These are phyloP conservation scores for Chaetomiaceae sp. DNA, from an alignment of 2,329 filamentous ascomycete species.

Conservation along the genomic window DNA sequence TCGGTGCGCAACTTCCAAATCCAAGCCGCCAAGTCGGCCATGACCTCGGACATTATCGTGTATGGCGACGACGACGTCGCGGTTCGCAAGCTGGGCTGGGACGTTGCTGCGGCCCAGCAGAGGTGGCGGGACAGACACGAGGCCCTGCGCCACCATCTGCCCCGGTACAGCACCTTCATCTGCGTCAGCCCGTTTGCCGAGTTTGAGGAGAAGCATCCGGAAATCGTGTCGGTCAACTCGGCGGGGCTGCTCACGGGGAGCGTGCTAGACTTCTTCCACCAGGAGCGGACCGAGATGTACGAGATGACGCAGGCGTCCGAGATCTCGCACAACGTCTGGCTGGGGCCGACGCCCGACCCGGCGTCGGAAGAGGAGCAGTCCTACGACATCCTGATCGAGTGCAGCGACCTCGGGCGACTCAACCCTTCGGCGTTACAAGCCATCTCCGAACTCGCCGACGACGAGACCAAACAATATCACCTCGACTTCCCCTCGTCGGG, in stretches of 20 bases:
- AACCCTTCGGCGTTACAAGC: constrained; percentile 62
- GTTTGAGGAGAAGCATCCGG: constrained; percentile 65
- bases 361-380: constrained; percentile 51
- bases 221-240: constrained; percentile 72
- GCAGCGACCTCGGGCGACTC: constrained; percentile 77
- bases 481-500: constrained; percentile 91
- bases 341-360: constrained; percentile 79
- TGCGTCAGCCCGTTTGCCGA: constrained; percentile 59
- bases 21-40: constrained; percentile 81
- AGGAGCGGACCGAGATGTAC: constrained; percentile 89
- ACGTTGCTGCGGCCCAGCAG: constrained; percentile 70
- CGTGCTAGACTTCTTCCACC: constrained; percentile 82
- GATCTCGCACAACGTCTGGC: constrained; percentile 83
- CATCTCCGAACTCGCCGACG: constrained; percentile 54
- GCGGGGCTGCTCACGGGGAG: constrained; percentile 67
- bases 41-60: constrained; percentile 85
- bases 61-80: constrained; percentile 71
- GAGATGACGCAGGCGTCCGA: constrained; percentile 86
- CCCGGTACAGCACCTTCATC: constrained; percentile 82
- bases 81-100: constrained; percentile 60
- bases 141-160: constrained; percentile 48
- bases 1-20: constrained; percentile 98
- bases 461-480: constrained; percentile 37
- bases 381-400: constrained; percentile 87
- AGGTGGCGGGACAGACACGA: constrained; percentile 66